Evolutionary conservation across 2,329 filamentous ascomycete genomes (phyloP), one percentile per base, ranked within the genome.

Genomic region (Calcarisporium arbuscula): DNA sequence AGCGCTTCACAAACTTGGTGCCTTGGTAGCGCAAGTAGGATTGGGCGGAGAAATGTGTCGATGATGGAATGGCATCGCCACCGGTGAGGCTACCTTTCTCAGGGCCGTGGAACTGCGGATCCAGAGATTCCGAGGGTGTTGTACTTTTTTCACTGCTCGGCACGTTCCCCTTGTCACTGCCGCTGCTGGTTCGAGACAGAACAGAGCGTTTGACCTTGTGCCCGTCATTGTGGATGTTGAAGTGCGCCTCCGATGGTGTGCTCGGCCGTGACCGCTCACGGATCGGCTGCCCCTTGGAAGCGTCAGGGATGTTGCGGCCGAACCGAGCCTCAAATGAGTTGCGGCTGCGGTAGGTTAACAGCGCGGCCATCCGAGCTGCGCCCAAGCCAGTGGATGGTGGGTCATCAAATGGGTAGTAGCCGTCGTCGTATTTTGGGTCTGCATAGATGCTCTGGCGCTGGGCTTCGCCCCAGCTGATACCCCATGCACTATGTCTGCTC

Each of bases 301-400:
- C 78, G 53, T 96, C 88, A 1, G 89, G 89, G 3, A 78, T 90
- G 57, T 95, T 96, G 39, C 92, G 79, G 14, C 92, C 92, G 54
- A 98, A 98, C 5, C 92, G 80, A 14, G 88, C 79, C 65, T 98
- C 92, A 48, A 98, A 98, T 0, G 92, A 96, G 62, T 98, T 90
- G 33, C 92, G 85, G 56, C 88, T 95, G 47, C 92, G 80, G 63
- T 98, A 98, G 6, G 92, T 98, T 49, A 98, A 69, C 23, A 98
- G 75, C 2, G 92, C 92, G 38, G 89, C 87, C 92, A 98, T 98
- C 51, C 92, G 87, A 18, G 92, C 92, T 7, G 92, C 92, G 10
- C 89, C 88, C 3, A 98, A 74, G 1, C 92, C 92, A 1, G 88
- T 83, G 0, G 80, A 69, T 1, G 92, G 92, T 21, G 89, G 89